Evolutionary conservation across 306 rosid species (phyloP), one percentile per base, ranked within the genome.

Genomic region (Casuarina glauca): DNA sequence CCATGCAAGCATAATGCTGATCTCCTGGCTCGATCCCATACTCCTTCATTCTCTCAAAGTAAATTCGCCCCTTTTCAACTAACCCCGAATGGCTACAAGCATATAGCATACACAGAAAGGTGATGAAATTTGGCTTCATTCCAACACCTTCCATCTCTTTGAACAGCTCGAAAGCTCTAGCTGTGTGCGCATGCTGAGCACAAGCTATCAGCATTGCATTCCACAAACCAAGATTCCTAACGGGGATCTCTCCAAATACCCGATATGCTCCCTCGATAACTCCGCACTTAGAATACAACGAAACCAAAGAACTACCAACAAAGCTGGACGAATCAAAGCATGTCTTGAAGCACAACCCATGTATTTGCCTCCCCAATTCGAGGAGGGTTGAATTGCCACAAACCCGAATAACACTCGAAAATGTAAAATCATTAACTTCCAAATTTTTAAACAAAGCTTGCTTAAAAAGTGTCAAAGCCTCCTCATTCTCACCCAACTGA

Each of bases 71-170:
- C 76, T 43, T 86, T 69, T 95, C 96, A 20, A 91, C 96, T 48
- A 95, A 74, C 82, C 98, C 98, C 0, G 89, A 88, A 78, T 95
- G 97, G 74, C 97, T 95, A 81, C 97, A 95, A 53, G 96, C 93
- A 84, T 95, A 95, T 0, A 95, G 93, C 55, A 91, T 46, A 26
- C 94, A 86, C 78, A 92, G 79, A 81, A 92, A 92, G 0, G 98
- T 88, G 45, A 95, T 95, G 81, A 95, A 95, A 79, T 95, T 95
- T 36, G 93, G 96, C 80, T 86, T 91, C 89, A 90, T 64, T 77
- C 93, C 96, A 32, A 58, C 82, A 76, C 76, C 73, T 73, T 62
- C 82, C 91, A 91, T 87, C 61, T 87, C 76, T 46, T 83, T 82
- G 68, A 95, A 91, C 54, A 91, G 68, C 66, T 84, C 86, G 76